These are phyloP conservation scores for Theobroma cacao DNA, from an alignment of 345 rosid genomes.

Conservation along the genomic window DNA sequence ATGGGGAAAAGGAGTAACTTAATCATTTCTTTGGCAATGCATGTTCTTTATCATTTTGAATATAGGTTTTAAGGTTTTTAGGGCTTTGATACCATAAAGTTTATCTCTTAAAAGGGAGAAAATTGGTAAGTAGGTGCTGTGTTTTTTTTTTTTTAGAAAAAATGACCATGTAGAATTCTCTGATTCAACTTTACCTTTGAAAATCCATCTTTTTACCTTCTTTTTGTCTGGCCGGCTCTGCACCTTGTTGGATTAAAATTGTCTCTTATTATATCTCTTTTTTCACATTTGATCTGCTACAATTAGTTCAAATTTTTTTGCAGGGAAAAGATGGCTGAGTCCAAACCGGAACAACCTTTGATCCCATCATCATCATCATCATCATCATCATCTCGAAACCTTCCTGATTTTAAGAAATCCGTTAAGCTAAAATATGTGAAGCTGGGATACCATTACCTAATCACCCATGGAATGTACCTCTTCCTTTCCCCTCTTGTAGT, in stretches of 20 bases:
- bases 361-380: slow-evolving; percentile 9
- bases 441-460: slow-evolving; percentile 68
- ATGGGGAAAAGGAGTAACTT: not conserved
- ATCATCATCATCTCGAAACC: slow-evolving; percentile 11
- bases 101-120: not conserved
- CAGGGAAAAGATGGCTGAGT: slow-evolving; percentile 15
- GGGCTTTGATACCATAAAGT: not conserved
- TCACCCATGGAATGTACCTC: slow-evolving; percentile 64
- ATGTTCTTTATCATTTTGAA: not conserved
- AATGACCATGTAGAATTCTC: not conserved
- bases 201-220: not conserved
- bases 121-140: not conserved
- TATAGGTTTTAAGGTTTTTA: not conserved
- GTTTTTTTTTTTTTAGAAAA: not conserved
- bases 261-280: not conserved
- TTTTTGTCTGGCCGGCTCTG: not conserved
- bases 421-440: slow-evolving; percentile 65
- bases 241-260: not conserved
- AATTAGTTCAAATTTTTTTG: not conserved
- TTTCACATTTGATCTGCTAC: not conserved
- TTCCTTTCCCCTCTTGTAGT: slow-evolving; percentile 44
- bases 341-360: slow-evolving; percentile 14
- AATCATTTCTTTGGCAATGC: not conserved
- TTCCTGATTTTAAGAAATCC: slow-evolving; percentile 64
- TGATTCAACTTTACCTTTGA: not conserved